Evolutionary conservation across 1,139 yeast species (phyloP).

Genomic region (Yamadazyma taylorii): DNA sequence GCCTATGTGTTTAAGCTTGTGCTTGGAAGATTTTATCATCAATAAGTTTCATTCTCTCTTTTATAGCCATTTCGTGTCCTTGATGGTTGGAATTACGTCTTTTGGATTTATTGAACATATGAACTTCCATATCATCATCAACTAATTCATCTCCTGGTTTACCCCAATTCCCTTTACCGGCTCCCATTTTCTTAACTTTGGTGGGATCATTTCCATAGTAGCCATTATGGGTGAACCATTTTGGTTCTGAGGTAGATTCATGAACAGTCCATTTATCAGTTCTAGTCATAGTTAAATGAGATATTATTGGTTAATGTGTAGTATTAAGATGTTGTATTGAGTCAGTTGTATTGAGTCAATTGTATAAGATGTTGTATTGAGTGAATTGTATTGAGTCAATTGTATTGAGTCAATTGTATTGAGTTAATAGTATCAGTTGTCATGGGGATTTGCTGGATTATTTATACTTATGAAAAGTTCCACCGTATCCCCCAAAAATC

Average conservation of each 20-base stretch:
- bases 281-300: constrained; percentile 71
- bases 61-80: constrained; percentile 28
- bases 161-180: constrained; percentile 82
- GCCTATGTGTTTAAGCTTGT: background rate
- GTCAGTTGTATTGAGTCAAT: too few species aligned
- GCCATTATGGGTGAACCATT: constrained; percentile 78
- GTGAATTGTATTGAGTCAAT: too few species aligned
- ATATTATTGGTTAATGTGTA: too few species aligned
- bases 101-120: constrained; percentile 23
- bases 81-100: constrained; percentile 48
- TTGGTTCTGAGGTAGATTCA: constrained; percentile 59
- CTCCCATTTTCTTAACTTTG: constrained; percentile 79
- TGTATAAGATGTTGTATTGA: too few species aligned
- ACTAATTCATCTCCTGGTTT: constrained; percentile 64
- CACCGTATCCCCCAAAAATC: too few species aligned
- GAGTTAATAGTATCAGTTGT: too few species aligned
- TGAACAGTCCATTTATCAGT: constrained; percentile 77
- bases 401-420: too few species aligned
- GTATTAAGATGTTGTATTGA: too few species aligned
- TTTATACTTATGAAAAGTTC: too few species aligned
- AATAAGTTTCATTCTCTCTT: constrained; percentile 23
- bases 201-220: constrained; percentile 66
- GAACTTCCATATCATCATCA: constrained; percentile 27
- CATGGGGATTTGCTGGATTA: too few species aligned
- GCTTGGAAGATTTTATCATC: constrained; percentile 19